These are phyloP conservation scores for Cutaneotrichosporon curvatum DNA, from an alignment of 1,284 basidiomycete genomes.

Conservation along the genomic window DNA sequence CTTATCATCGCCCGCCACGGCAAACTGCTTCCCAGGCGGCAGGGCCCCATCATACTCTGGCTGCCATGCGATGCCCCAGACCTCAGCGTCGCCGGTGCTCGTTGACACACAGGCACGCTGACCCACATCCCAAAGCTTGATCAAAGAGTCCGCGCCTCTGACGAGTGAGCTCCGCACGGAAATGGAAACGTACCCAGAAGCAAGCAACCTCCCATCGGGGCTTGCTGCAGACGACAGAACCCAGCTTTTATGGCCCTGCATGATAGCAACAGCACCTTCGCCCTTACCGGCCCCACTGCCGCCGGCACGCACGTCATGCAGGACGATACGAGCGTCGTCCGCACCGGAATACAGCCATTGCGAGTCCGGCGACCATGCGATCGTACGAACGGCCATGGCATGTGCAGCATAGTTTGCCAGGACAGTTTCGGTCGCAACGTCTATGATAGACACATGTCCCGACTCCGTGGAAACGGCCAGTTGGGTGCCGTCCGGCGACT, in stretches of 20 bases:
- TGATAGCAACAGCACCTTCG: conserved; percentile 69
- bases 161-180: neutral
- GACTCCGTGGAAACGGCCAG: conserved; percentile 70
- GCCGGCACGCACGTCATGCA: conserved; percentile 65
- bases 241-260: conserved; percentile 80
- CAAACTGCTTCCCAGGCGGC: conserved; percentile 55
- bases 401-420: conserved; percentile 69
- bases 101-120: conserved; percentile 70
- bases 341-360: conserved; percentile 72
- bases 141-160: conserved; percentile 73
- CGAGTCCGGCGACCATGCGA: conserved; percentile 75
- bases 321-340: conserved; percentile 75
- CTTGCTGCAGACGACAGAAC: conserved; percentile 70
- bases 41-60: conserved; percentile 56
- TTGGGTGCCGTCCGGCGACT: conserved; percentile 77
- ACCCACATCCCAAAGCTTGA: conserved; percentile 80
- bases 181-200: conserved; percentile 60
- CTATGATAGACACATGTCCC: conserved; percentile 74
- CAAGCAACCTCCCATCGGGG: conserved; percentile 64
- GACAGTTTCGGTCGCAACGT: conserved; percentile 60
- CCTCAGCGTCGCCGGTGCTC: conserved; percentile 66
- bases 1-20: conserved; percentile 73
- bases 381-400: conserved; percentile 71
- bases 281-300: conserved; percentile 18
- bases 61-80: conserved; percentile 79